Conservation (phyloP, 2,329 filamentous ascomycete genomes). For the Neoarthrinium moseri region DNA sequence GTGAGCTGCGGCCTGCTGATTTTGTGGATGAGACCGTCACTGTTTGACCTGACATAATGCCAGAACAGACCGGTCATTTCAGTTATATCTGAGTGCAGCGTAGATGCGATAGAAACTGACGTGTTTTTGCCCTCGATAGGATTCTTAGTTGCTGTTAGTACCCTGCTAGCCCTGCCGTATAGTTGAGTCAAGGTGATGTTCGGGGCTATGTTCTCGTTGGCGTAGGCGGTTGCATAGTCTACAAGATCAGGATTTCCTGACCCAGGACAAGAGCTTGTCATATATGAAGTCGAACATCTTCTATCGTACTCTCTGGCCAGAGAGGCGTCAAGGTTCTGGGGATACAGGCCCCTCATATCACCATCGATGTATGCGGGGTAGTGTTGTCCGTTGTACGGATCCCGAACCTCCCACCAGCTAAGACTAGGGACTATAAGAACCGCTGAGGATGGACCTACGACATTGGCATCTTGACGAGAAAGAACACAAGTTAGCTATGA, state of each 20-base stretch:
- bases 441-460: conserved; percentile 1
- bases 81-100: neutral
- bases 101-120: neutral
- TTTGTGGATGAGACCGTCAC: neutral
- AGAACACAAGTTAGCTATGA: no score
- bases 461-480: no score
- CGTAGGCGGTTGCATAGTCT: neutral
- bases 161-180: neutral
- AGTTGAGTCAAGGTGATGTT: neutral
- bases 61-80: neutral
- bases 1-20: neutral
- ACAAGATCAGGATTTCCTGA: neutral
- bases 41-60: neutral
- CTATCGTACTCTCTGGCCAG: neutral
- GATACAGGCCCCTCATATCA: neutral
- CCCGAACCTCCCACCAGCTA: neutral
- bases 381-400: neutral
- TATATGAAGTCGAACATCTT: neutral
- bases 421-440: neutral
- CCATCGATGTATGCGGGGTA: neutral
- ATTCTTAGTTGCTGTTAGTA: neutral
- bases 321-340: neutral
- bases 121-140: neutral
- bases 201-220: neutral
- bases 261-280: neutral